phyloP scores from a whole-genome alignment of 495 filamentous ascomycete genomes.

The Podospora didyma region DNA sequence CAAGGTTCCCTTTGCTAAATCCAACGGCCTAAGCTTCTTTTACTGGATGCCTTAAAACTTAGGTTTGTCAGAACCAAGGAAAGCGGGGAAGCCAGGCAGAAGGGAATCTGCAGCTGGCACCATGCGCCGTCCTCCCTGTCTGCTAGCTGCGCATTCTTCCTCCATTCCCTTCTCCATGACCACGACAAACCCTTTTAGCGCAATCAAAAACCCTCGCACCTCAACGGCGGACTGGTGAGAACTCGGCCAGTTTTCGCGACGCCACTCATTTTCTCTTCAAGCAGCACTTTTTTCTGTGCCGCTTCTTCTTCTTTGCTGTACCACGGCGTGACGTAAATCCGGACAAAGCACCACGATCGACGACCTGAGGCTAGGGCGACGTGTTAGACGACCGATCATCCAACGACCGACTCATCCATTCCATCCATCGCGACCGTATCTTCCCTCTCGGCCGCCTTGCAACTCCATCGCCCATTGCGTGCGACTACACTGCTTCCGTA shows the following conservation, averaged over 20 bases:
- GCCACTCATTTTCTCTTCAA: neutral
- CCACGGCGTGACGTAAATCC: neutral
- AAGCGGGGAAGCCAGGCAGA: no score
- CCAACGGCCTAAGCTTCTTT: no score
- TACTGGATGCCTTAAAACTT: no score
- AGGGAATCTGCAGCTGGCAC: no score
- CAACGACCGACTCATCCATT: neutral
- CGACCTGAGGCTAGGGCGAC: neutral
- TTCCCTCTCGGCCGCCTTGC: no score
- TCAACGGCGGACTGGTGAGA: neutral
- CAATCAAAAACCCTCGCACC: neutral
- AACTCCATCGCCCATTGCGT: no score
- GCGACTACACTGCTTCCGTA: no score
- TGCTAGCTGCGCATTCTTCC: neutral
- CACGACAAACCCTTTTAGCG: neutral
- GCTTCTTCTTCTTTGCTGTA: neutral
- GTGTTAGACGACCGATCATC: neutral
- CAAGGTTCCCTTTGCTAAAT: no score
- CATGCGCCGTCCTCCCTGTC: no score
- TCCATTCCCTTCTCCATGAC: neutral
- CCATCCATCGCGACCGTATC: neutral
- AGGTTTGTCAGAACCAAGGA: no score
- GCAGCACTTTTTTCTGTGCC: neutral
- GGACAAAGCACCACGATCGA: neutral
- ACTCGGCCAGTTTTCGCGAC: neutral